Base-by-base conservation (phyloP, 108 stramenopile species). In the Parietichytrium sp. region DNA sequence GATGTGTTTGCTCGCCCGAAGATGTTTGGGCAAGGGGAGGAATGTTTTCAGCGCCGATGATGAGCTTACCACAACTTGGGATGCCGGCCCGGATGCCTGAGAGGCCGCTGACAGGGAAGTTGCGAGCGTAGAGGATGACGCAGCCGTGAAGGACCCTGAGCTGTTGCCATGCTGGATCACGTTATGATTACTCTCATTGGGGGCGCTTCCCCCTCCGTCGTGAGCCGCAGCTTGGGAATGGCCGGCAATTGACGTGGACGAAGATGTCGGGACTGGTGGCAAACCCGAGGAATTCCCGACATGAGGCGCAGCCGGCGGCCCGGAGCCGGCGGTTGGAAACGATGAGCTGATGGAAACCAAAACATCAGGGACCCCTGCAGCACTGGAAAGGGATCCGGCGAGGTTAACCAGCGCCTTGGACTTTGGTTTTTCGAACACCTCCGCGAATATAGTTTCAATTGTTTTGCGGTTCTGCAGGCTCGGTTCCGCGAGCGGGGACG, bases 1-100 rank as follows among this genome's bases (percentile, higher is more conserved):
- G 3, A 72, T 72, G 61, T 72, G 61, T 25, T 72, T 72, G 61
- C 61, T 45, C 10, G 45, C 61, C 6, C 23, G 38, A n/a, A 72
- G 33, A 38, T 72, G 36, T 20, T 72, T 72, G 38, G 61, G 61
- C 7, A 72, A 25, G n/a, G n/a, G n/a, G n/a, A n/a, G n/a, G n/a
- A n/a, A n/a, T n/a, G n/a, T n/a, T n/a, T n/a, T n/a, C n/a, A n/a
- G n/a, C n/a, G n/a, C n/a, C n/a, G n/a, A n/a, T n/a, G n/a, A n/a
- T n/a, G n/a, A n/a, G n/a, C n/a, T n/a, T n/a, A n/a, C n/a, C n/a
- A n/a, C n/a, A n/a, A n/a, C n/a, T n/a, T n/a, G n/a, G n/a, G n/a
- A n/a, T n/a, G 25, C 1, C 6, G 61, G 61, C 4, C 36, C n/a
- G 8, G 38, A n/a, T 33, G 36, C 38, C 61, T 72, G 61, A 0